Base-by-base conservation (phyloP, 2,329 filamentous ascomycete genomes). In the Zymoseptoria ardabiliae region DNA sequence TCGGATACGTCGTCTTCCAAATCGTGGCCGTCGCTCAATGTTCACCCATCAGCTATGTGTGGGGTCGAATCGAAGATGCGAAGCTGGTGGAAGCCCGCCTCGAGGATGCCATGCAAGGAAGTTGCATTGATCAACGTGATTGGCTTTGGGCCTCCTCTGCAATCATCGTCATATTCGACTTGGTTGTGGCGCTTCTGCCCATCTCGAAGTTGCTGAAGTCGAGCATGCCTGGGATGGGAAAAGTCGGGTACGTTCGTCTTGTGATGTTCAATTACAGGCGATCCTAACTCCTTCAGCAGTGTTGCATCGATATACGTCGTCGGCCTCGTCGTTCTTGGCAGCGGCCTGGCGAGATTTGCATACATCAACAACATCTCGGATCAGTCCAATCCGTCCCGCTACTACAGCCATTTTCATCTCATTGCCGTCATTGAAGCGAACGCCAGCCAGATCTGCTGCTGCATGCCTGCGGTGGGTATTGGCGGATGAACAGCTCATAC, bases 391-490 rank as follows among this genome's bases (percentile, higher is more conserved):
- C 51, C 58, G 41, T 60, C 63, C 1, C 61, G 60, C 30, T 48
- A 63, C 41, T 61, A 58, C 53, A 57, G 56, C 20, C 61, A 58
- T 54, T 56, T 63, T n/a, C 53, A 53, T 17, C 49, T 63, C 20
- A 63, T 58, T 57, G 61, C 58, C 41, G 41, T 62, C 10, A 54
- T 65, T 49, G 63, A 65, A 50, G 63, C 57, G 11, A 57, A 65
- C 19, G 50, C 62, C 11, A 65, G 59, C 50, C 54, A 62, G n/a
- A 52, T 61, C 11, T 63, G 59, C 28, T 61, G 60, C 54, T 65
- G 63, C 22, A 59, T 61, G 50, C 61, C 63, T 17, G 58, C 59
- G 13, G 73, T 77, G 41, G 7, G 74, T 77, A 17, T 41, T 17
- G 17, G 35, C 11, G 17, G 35, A 17, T 17, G 35, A 17, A 17